Percentiles rank a stretch among this genome's conserved stretches.
phyloP scores from a whole-genome alignment of 257 asterid genomes.

The Solanum dulcamara region DNA sequence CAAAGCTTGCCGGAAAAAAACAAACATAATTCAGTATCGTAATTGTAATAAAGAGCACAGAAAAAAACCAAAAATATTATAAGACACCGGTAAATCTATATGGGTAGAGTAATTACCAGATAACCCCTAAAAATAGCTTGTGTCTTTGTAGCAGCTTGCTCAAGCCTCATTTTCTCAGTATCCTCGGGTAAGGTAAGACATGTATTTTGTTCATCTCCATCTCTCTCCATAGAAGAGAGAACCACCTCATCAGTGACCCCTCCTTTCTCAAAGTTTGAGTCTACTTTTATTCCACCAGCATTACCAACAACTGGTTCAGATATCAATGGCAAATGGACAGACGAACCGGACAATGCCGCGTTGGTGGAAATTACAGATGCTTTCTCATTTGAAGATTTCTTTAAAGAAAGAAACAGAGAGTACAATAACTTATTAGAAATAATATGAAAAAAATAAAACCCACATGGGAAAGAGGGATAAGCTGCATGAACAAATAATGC shows the following conservation, averaged over 20 bases:
- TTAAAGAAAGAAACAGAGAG: background rate
- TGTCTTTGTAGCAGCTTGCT: slow-evolving; percentile 40
- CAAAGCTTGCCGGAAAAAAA: background rate
- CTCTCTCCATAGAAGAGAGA: slow-evolving; percentile 16
- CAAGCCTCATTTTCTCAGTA: slow-evolving; percentile 23
- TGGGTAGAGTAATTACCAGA: slow-evolving; percentile 20
- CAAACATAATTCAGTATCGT: background rate
- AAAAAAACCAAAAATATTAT: background rate
- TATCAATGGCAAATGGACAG: slow-evolving; percentile 15
- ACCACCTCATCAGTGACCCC: slow-evolving; percentile 8
- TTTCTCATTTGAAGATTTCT: slow-evolving; percentile 39
- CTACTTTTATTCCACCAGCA: slow-evolving; percentile 2
- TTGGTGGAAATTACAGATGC: slow-evolving; percentile 21
- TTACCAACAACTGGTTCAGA: slow-evolving; percentile 16
- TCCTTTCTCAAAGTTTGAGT: slow-evolving; percentile 12
- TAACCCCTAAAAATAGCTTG: slow-evolving; percentile 45
- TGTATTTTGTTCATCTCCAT: slow-evolving; percentile 4
- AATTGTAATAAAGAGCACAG: background rate
- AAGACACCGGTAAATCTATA: background rate
- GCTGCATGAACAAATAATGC: background rate
- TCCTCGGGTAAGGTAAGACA: slow-evolving; percentile 11
- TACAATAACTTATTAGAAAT: background rate
- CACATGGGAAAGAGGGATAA: background rate
- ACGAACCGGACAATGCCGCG: slow-evolving; percentile 19
- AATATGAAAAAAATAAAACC: background rate